These are phyloP conservation scores for Chenopodium quinoa DNA, from an alignment of 148 eudicot genomes.

Conservation along the genomic window DNA sequence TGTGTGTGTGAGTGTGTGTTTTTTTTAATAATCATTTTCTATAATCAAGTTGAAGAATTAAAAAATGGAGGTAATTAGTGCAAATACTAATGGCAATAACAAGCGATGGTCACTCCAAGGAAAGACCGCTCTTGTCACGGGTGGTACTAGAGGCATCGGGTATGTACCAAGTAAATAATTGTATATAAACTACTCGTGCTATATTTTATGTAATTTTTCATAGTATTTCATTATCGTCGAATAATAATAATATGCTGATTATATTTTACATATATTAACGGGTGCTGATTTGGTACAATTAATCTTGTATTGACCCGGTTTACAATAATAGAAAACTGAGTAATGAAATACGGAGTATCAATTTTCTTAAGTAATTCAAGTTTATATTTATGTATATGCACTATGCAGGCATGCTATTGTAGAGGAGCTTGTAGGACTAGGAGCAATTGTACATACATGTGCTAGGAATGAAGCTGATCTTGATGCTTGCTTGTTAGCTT, in stretches of 20 bases:
- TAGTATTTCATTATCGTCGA: background rate
- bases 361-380: background rate
- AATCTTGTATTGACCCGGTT: too few species aligned
- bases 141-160: slow-evolving; percentile 20
- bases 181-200: background rate
- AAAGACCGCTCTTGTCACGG: slow-evolving; percentile 19
- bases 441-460: slow-evolving; percentile 30
- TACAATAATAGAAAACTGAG: background rate
- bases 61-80: background rate
- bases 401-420: slow-evolving; percentile 26
- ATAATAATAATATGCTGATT: background rate
- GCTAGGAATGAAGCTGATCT: slow-evolving; percentile 22
- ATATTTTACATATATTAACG: background rate
- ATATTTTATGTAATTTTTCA: background rate
- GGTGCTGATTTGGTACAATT: too few species aligned
- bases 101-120: slow-evolving; percentile 10
- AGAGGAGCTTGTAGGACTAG: slow-evolving; percentile 29
- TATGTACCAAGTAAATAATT: background rate
- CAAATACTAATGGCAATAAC: background rate
- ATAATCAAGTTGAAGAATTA: background rate
- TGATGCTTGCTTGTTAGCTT: slow-evolving; percentile 14
- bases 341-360: too few species aligned
- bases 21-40: background rate
- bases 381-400: background rate
- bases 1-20: background rate